phyloP scores from a whole-genome alignment of 345 rosid genomes.

The Eutrema heterophyllum region DNA sequence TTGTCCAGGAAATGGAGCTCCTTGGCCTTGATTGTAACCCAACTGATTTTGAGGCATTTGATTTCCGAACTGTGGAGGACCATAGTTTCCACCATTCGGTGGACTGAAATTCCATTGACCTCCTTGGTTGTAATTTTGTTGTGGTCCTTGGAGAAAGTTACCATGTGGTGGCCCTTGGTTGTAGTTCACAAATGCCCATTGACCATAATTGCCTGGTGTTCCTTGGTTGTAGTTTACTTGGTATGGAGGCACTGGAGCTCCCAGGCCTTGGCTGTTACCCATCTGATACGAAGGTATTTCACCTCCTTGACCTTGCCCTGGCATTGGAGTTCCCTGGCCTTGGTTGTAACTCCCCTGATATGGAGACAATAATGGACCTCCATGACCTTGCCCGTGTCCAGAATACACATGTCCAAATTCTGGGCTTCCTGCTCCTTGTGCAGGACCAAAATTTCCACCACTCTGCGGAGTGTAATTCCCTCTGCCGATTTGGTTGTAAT shows the following conservation, averaged over 20 bases:
- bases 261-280: conserved; percentile 42
- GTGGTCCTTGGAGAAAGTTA: conserved; percentile 25
- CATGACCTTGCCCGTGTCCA: conserved; percentile 23
- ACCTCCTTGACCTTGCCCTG: conserved; percentile 22
- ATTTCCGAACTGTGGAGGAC: conserved; percentile 20
- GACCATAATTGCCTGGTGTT: conserved; percentile 32
- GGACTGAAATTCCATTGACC: conserved; percentile 31
- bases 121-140: conserved; percentile 35
- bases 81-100: background rate
- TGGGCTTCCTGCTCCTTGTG: conserved; percentile 12
- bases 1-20: conserved; percentile 15
- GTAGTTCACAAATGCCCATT: conserved; percentile 33
- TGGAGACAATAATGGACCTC: conserved; percentile 18
- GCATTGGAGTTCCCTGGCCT: background rate
- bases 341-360: conserved; percentile 34
- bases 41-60: conserved; percentile 14
- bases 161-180: conserved; percentile 26
- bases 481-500: conserved; percentile 29
- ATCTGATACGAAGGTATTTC: conserved; percentile 36
- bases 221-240: conserved; percentile 30
- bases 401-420: background rate
- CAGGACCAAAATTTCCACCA: conserved; percentile 1
- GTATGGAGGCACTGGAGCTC: conserved; percentile 29
- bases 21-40: conserved; percentile 19
- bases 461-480: conserved; percentile 26